Evolutionary conservation across 2,329 filamentous ascomycete genomes (phyloP), one percentile per base, ranked within the genome.

Genomic region (Penicillium digitatum): DNA sequence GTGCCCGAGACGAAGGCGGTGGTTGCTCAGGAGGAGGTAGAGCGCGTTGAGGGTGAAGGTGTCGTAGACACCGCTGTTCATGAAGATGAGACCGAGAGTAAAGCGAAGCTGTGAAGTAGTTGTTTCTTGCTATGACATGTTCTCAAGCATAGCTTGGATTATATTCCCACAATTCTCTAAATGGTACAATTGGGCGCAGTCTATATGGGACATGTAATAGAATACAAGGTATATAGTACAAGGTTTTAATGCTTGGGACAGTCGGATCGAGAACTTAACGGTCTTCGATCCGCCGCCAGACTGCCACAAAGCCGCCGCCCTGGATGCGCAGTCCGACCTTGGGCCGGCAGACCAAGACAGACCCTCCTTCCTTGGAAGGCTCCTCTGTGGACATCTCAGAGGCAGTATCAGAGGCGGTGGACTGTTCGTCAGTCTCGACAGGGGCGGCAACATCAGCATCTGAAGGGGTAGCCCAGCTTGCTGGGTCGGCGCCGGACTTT

Each of bases 281-380:
- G 60, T 72, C 67, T 60, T 74, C 72, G 18, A 74, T 75, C 50
- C 73, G 75, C 52, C 72, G 73, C 74, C 75, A 82, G 31, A 81
- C 62, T 2, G 75, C 80, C 47, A 82, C 68, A 59, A 82, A 82
- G 3, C 79, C 80, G 40, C 80, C 80, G 12, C 79, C 80, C 8
- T 73, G 66, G 38, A 79, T 73, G 46, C 72, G 69, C 9, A 72
- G 59, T 9, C 79, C 79, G 50, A 80, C 78, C 59, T 79, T 80
- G 2, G 80, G 80, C 52, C 80, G 72, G 57, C 80, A 82, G n/a
- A 82, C 71, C 61, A 81, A 73, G 35, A 78, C 75, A 57, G 68
- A 72, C 4, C 74, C 70, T 20, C 65, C 55, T 35, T 63, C 62
- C 42, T 64, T 65, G 2, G 54, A 48, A 12, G 56, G 27, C 38